Conservation (phyloP, 441 rosid genomes). For the Populus hybrid region DNA sequence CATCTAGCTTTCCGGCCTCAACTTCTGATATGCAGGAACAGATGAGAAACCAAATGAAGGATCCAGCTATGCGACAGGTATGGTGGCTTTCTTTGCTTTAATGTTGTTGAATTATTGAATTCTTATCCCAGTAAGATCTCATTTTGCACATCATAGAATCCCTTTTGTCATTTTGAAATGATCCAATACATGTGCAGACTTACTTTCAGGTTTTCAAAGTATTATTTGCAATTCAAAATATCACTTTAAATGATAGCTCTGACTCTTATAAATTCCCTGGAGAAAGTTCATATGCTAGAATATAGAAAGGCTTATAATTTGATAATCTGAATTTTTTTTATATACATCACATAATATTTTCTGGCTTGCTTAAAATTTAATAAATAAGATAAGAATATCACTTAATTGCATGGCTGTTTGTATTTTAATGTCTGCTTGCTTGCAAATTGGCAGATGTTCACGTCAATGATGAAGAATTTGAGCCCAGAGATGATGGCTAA, state of each 20-base stretch:
- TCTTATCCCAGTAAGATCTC: background rate
- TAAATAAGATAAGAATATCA: background rate
- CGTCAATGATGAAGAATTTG: slow-evolving; percentile 85
- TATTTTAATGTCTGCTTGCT: slow-evolving; percentile 1
- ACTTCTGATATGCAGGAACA: slow-evolving; percentile 78
- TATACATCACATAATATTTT: background rate
- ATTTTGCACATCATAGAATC: background rate
- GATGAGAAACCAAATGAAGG: slow-evolving; percentile 89
- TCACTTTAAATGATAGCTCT: background rate
- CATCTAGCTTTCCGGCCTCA: slow-evolving; percentile 46
- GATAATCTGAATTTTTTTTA: background rate
- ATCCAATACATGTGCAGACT: background rate
- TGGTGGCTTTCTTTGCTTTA: background rate
- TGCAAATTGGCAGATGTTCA: slow-evolving; percentile 60
- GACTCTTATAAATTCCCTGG: background rate
- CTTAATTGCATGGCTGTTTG: background rate
- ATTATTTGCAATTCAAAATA: background rate
- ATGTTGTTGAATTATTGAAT: background rate
- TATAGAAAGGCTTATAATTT: background rate
- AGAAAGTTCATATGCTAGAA: background rate
- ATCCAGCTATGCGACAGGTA: slow-evolving; percentile 91
- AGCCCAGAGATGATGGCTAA: slow-evolving; percentile 93
- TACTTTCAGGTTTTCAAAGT: background rate
- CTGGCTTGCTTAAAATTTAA: background rate
- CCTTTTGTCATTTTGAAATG: background rate